phyloP scores from a whole-genome alignment of 805 yeast genomes.

The Sugiyamaella americana region DNA sequence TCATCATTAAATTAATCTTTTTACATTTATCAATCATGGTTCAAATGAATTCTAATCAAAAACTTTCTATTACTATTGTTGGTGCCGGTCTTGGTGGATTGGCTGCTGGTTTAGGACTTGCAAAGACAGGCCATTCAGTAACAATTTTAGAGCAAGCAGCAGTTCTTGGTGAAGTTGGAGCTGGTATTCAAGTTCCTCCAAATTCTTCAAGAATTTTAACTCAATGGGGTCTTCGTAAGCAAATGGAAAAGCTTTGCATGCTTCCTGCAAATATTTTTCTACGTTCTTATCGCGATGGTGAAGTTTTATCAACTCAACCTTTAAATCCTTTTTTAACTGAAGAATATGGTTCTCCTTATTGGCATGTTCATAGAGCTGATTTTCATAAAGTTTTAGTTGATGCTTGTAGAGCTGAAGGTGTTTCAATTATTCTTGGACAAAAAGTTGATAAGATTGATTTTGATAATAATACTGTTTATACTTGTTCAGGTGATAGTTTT shows the following conservation, averaged over 20 bases:
- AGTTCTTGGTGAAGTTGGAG: slow-evolving; percentile 32
- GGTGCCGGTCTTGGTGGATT: slow-evolving; percentile 34
- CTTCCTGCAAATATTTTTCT: slow-evolving; percentile 7
- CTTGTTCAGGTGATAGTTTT: slow-evolving; percentile 21
- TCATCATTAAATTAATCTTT: too few species aligned
- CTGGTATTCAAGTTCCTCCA: slow-evolving; percentile 34
- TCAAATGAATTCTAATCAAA: not conserved
- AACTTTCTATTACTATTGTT: slow-evolving; percentile 21
- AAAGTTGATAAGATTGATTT: slow-evolving; percentile 24
- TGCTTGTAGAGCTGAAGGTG: slow-evolving; percentile 23
- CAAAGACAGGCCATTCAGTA: slow-evolving; percentile 27
- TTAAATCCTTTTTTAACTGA: slow-evolving; percentile 22
- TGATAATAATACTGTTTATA: slow-evolving; percentile 18
- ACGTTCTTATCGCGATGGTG: slow-evolving; percentile 24
- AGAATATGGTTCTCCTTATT: slow-evolving; percentile 22
- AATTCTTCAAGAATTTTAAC: slow-evolving; percentile 26
- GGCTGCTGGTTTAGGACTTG: slow-evolving; percentile 29
- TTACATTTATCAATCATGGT: too few species aligned
- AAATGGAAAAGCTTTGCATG: slow-evolving; percentile 13
- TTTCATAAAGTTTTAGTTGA: slow-evolving; percentile 26
- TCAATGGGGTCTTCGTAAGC: slow-evolving; percentile 21
- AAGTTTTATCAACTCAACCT: slow-evolving; percentile 20
- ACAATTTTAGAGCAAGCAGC: slow-evolving; percentile 28
- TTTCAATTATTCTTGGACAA: slow-evolving; percentile 18
- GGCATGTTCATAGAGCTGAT: slow-evolving; percentile 30